Percentiles rank a stretch among this genome's conserved stretches.
These are phyloP conservation scores for Senecio squalidus DNA, from an alignment of 140 eudicot species.

Conservation along the genomic window DNA sequence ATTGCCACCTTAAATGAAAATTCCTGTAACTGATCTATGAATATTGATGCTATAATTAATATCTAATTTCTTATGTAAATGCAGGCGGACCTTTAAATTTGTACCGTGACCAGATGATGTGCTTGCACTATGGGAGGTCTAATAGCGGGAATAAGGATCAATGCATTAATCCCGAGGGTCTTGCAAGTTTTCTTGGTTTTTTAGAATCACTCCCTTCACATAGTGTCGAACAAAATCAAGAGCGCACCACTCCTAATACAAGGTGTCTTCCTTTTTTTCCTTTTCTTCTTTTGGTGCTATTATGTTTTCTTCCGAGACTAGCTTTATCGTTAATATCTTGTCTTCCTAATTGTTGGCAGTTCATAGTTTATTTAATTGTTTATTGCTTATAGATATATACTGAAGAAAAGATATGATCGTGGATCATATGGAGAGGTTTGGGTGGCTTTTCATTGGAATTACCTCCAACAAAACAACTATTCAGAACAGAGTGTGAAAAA, in stretches of 20 bases:
- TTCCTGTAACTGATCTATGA: background rate
- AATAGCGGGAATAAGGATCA: conserved; percentile 52
- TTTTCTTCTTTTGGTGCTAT: background rate
- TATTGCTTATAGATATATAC: conserved; percentile 54
- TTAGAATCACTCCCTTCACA: conserved; percentile 80
- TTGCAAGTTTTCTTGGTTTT: conserved; percentile 76
- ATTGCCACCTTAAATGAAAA: background rate
- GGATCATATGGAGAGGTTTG: conserved; percentile 99
- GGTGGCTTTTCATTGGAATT: conserved; percentile 89
- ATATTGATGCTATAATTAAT: background rate
- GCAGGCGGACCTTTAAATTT: conserved; percentile 59
- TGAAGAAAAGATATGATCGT: conserved; percentile 85
- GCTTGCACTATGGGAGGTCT: conserved; percentile 58
- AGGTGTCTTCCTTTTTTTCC: conserved; percentile 39
- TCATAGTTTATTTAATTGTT: background rate
- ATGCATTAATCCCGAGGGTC: conserved; percentile 71
- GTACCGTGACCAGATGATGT: conserved; percentile 58
- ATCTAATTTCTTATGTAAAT: conserved; percentile 19
- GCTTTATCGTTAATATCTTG: background rate
- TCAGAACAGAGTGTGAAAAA: conserved; percentile 23
- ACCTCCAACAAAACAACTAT: conserved; percentile 40
- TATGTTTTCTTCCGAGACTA: conserved; percentile 4
- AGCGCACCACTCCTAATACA: conserved; percentile 49
- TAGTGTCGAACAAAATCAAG: conserved; percentile 44
- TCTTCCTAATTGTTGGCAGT: background rate